These are phyloP conservation scores for Hypoxylon sp. DNA, from an alignment of 2,329 filamentous ascomycete species.

Conservation along the genomic window DNA sequence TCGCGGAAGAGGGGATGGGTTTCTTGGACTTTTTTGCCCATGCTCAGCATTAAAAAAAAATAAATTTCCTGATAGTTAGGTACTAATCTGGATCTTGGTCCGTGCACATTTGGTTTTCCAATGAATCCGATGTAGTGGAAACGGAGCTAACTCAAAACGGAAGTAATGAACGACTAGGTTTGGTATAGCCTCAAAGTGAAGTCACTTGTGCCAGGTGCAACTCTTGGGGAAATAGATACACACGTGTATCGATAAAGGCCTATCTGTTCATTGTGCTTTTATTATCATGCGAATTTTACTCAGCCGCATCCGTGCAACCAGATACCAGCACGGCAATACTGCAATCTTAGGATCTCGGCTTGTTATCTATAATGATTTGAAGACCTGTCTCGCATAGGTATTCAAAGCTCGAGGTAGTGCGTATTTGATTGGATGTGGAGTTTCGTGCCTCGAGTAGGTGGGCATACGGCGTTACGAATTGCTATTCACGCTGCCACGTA, in stretches of 20 bases:
- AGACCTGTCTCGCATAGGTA: conserved; percentile 7
- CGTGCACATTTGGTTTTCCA: background rate
- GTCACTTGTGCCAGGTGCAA: background rate
- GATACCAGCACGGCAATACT: background rate
- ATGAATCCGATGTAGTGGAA: too few relatives aligned
- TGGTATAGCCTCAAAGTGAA: background rate
- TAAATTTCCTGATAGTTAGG: background rate
- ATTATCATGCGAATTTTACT: background rate
- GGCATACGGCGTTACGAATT: conserved; percentile 10
- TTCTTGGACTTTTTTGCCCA: conserved; percentile 19
- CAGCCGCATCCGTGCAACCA: background rate
- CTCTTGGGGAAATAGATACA: background rate
- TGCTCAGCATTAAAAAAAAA: conserved; percentile 1
- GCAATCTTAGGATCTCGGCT: background rate
- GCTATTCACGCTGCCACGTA: conserved; percentile 33
- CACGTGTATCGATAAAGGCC: background rate
- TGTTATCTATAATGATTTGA: background rate
- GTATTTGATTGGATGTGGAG: conserved; percentile 19
- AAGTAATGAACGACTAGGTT: too few relatives aligned
- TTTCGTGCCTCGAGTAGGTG: conserved; percentile 14
- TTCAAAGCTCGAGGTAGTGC: background rate
- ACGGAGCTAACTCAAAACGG: too few relatives aligned
- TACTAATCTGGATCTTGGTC: background rate
- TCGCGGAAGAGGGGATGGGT: conserved; percentile 41
- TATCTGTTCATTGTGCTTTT: background rate